A percentile compares a stretch with the other conserved stretches of the same genome.
These are phyloP conservation scores for Marchantia paleacea DNA, from an alignment of 225 moss, liverwort and hornwort species.

Conservation along the genomic window DNA sequence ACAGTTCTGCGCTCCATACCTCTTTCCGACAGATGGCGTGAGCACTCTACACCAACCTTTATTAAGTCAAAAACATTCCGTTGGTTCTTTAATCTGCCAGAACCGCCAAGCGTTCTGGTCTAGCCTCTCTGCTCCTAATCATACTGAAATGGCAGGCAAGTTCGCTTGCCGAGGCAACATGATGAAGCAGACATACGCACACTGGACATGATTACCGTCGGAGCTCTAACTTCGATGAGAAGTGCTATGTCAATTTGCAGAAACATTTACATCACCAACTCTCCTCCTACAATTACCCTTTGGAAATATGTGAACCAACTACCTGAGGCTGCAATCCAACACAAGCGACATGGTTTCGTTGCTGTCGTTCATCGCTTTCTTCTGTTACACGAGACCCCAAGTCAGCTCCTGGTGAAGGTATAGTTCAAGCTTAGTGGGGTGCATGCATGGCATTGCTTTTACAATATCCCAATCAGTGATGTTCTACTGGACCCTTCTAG, in stretches of 20 bases:
- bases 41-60: not conserved
- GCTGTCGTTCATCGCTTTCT: not conserved
- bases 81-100: constrained; percentile 13
- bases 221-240: constrained; percentile 1
- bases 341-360: not conserved
- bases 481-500: not conserved
- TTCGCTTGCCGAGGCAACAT: constrained; percentile 16
- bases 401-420: not conserved
- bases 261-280: constrained; percentile 1
- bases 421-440: not conserved
- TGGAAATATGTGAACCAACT: not conserved
- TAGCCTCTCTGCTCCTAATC: constrained; percentile 6
- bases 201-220: not conserved
- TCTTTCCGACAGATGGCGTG: constrained; percentile 14
- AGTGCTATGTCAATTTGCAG: not conserved
- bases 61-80: constrained; percentile 12
- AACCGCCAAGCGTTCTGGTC: not conserved
- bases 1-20: constrained; percentile 6
- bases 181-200: constrained; percentile 16
- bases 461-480: not conserved
- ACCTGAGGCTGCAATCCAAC: not conserved
- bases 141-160: constrained; percentile 14
- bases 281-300: not conserved
- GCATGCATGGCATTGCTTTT: not conserved
- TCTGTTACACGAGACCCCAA: not conserved